Base-by-base conservation (phyloP, 139 green algal genomes). In the Penium margaritaceum region DNA sequence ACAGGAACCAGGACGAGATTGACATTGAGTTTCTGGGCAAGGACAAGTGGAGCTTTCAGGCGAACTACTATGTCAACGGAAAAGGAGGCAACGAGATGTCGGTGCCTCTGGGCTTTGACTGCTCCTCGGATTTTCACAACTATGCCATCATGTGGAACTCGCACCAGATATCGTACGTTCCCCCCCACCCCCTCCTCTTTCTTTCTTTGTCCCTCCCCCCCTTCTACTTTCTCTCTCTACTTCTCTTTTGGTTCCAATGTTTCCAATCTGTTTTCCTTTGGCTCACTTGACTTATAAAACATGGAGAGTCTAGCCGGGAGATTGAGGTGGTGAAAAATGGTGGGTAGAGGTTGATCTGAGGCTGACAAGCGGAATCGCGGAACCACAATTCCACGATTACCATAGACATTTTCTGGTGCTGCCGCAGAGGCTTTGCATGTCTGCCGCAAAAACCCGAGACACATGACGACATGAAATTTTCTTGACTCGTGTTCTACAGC, bases 1-100 rank as follows among this genome's bases (percentile, higher is more conserved):
- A 17, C n/a, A 29, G 21, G 9, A 64, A 64, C 55, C 55, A 64
- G 55, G 55, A 64, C 55, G 55, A 64, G n/a, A 64, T 64, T 32
- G 55, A 64, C 21, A 15, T 64, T 29, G 55, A 64, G 55, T 64
- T 64, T 29, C 55, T 64, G 17, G 55, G 63, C 21, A 70, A 70
- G 30, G n/a, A 54, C 1, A 55, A 70, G 17, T 21, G 24, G 19
- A 53, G 27, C 21, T 21, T 70, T 21, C 35, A 70, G 35, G 32
- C 33, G 32, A 67, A 46, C 14, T 70, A 47, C 33, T 70, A 46
- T 17, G 60, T 54, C 33, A 70, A 70, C 53, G 63, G 35, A 58
- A 12, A 24, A 21, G 2, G 3, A 36, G 27, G 60, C 17, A 7
- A 41, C 6, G 60, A 41, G 60, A 12, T 39, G 29, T 9, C 41